phyloP scores from a whole-genome alignment of 331 rosid species.

The Quercus lobata region DNA sequence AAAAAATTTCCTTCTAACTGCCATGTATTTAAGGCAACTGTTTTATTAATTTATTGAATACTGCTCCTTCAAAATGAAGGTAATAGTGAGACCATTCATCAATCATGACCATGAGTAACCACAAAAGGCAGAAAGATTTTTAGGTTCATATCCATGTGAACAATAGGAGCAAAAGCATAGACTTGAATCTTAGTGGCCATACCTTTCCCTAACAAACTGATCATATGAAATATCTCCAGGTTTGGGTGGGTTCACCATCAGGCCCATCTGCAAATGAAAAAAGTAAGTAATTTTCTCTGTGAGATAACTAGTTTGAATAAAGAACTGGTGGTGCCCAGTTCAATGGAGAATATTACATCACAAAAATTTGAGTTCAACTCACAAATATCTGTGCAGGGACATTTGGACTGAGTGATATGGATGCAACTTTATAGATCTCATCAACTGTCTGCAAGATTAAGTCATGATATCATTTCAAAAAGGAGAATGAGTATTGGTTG shows the following conservation, averaged over 20 bases:
- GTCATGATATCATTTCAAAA: constrained; percentile 22
- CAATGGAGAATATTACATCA: constrained; percentile 14
- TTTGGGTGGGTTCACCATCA: constrained; percentile 89
- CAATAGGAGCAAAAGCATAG: background rate
- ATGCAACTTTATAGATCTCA: constrained; percentile 90
- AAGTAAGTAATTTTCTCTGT: constrained; percentile 10
- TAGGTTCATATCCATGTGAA: background rate
- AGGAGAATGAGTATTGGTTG: constrained; percentile 11
- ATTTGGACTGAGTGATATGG: constrained; percentile 88
- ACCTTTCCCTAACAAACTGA: constrained; percentile 84
- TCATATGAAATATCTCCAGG: constrained; percentile 97
- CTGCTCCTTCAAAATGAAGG: background rate
- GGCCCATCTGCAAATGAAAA: constrained; percentile 73
- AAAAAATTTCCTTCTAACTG: background rate
- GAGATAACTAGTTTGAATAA: constrained; percentile 14
- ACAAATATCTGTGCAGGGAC: constrained; percentile 99
- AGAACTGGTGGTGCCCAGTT: background rate
- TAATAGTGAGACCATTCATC: background rate
- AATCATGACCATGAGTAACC: background rate
- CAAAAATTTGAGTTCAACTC: constrained; percentile 40
- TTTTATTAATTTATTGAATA: background rate
- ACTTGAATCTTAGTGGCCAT: constrained; percentile 18
- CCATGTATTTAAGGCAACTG: background rate
- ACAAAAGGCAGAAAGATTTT: background rate
- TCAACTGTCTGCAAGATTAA: constrained; percentile 77